Evolutionary conservation across 306 rosid genomes (phyloP).

Genomic region (Dalbergia cochinchinensis): DNA sequence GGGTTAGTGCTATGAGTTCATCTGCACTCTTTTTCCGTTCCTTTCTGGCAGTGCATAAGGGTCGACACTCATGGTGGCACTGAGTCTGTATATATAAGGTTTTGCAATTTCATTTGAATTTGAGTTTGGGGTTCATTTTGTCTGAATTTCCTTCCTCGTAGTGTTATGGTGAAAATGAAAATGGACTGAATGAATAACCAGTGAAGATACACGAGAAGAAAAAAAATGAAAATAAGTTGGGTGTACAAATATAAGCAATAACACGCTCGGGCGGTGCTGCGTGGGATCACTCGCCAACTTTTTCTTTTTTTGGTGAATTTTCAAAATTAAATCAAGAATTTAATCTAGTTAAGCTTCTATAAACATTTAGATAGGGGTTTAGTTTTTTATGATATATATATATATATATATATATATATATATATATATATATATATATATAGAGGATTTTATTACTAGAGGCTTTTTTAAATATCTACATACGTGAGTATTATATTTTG

Average conservation of each 20-base stretch:
- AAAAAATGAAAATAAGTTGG: conserved; percentile 17
- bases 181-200: not conserved
- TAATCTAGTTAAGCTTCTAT: too few species aligned
- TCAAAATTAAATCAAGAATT: too few species aligned
- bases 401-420: too few species aligned
- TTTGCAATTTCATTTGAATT: conserved; percentile 82
- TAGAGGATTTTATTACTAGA: too few species aligned
- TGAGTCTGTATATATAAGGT: conserved; percentile 67
- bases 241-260: not conserved
- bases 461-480: too few species aligned
- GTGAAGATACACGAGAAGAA: not conserved
- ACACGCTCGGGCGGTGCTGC: conserved; percentile 31
- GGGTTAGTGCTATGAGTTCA: conserved; percentile 40
- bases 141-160: conserved; percentile 56
- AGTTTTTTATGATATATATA: too few species aligned
- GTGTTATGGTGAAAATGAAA: conserved; percentile 11
- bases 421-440: too few species aligned
- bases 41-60: conserved; percentile 39
- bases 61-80: conserved; percentile 14
- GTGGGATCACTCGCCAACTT: conserved; percentile 46
- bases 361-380: too few species aligned
- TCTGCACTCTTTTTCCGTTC: conserved; percentile 10
- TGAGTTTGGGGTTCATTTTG: conserved; percentile 72
- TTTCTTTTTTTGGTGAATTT: not conserved
- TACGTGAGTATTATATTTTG: too few species aligned